Conservation (phyloP, 2,329 filamentous ascomycete genomes). For the Dactylellina drechsleri region DNA sequence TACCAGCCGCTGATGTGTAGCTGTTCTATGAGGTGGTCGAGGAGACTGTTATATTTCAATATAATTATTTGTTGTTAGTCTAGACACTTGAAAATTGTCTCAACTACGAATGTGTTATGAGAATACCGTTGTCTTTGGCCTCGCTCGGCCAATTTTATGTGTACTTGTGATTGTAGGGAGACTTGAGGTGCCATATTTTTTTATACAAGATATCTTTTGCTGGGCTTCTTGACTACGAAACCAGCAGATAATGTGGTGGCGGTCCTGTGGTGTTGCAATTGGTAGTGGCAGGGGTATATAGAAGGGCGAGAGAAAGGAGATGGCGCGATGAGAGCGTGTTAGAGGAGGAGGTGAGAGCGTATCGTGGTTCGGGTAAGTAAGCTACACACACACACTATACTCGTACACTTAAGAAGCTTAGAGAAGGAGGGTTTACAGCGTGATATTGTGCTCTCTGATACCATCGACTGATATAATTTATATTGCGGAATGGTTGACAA, state of each 20-base stretch:
- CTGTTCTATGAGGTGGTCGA: slow-evolving; percentile 46
- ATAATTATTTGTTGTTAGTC: background rate
- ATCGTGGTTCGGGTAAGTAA: no score
- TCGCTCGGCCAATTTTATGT: slow-evolving; percentile 40
- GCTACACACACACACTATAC: no score
- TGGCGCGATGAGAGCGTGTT: background rate
- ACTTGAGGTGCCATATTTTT: slow-evolving; percentile 37
- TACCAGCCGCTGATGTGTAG: slow-evolving; percentile 52
- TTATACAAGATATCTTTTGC: background rate
- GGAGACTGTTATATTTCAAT: slow-evolving; percentile 14
- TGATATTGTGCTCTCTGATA: no score
- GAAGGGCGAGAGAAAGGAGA: slow-evolving; percentile 11
- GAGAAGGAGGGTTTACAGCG: no score
- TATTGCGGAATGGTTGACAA: background rate
- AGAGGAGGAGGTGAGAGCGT: background rate
- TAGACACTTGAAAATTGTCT: background rate
- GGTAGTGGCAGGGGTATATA: background rate
- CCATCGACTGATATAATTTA: no score
- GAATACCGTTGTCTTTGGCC: slow-evolving; percentile 45
- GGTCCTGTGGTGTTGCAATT: background rate
- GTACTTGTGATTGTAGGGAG: slow-evolving; percentile 38
- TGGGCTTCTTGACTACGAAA: background rate
- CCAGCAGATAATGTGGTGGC: background rate
- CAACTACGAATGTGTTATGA: background rate
- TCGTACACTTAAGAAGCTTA: no score